Base-by-base conservation (phyloP, 805 yeast genomes). In the Candida boleticola region DNA sequence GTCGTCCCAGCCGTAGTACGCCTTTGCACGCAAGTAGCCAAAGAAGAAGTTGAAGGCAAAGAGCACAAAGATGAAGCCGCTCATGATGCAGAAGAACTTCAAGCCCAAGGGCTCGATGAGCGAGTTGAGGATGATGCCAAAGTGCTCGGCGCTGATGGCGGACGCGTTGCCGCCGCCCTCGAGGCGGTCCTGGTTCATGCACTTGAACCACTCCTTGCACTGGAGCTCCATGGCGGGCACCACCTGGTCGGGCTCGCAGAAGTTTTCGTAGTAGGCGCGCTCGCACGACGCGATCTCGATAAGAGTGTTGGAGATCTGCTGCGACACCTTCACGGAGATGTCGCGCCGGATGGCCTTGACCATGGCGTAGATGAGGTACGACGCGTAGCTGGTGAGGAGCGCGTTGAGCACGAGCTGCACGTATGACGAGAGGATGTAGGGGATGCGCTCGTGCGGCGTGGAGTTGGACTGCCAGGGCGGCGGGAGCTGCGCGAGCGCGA, bases 91-190 rank as follows among this genome's bases (percentile, higher is more conserved):
- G 35, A 81, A 66, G 16, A 84, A 77, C 55, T 83, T 81, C 47
- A 74, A 61, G 3, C 87, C 82, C 34, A 85, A 70, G 0, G 89
- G 89, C 48, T 84, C 87, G 16, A 84, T 68, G 41, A 85, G 66
- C 0, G 83, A 76, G 51, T 83, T 82, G 9, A 83, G 50, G 13
- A 84, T 64, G 37, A 77, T 61, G 0, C 89, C 90, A 2, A 85
- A 50, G 0, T 83, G 74, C 42, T 77, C 80, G 1, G 87, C 86
- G 45, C 80, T 74, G 10, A 83, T 65, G 34, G 73, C 69, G 1
- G 87, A 71, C 29, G 54, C 56, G 50, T 80, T 73, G 3, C 82
- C 79, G 3, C 82, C 79, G 1, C 72, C 66, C 41, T 58, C 48
- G 51, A 64, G 50, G 3, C 80, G 78, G 42, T 81, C 78, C 50